Evolutionary conservation across 805 yeast species (phyloP), one percentile per base, ranked within the genome.

Genomic region (Barnettozyma sucrosica): DNA sequence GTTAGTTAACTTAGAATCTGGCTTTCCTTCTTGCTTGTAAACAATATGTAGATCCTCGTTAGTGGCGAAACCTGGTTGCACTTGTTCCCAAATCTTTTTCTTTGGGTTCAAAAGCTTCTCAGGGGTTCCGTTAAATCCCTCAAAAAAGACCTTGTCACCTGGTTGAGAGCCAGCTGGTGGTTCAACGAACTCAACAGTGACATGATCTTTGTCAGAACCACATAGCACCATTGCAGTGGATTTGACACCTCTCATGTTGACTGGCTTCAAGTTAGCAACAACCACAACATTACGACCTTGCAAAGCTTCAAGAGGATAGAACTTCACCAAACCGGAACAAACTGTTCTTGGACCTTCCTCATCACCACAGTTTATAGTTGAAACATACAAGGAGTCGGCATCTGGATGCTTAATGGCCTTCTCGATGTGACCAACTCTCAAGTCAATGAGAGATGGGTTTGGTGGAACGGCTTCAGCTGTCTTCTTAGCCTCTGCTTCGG

Each of bases 341-440:
- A 93, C 96, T 26, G 98, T 93, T 75, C 99, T 82, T 63, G 99
- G 99, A 51, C 95, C 95, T 66, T 88, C 96, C 53, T 76, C 90
- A 61, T 93, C 99, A 57, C 99, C 99, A 75, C 87, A 82, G 54
- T 95, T 88, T 60, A 93, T 93, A 45, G 99, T 93, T 25, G 98
- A 93, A 48, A 93, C 96, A 66, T 93, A 93, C 60, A 93, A 75
- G 2, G 96, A 77, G 69, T 93, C 99, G 32, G 99, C 99, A 67
- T 93, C 92, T 53, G 99, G 99, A 72, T 93, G 99, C 68, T 87
- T 88, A 63, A 87, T 76, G 46, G 97, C 97, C 74, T 95, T 93
- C 72, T 92, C 89, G 63, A 93, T 93, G 76, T 83, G 89, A 46
- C 99, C 99, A 53, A 93, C 97, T 65, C 95, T 81, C 70, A 93